Percentiles rank a stretch among this genome's conserved stretches.
Conservation (phyloP, 768 basidiomycete genomes). For the Trametes elegans region DNA sequence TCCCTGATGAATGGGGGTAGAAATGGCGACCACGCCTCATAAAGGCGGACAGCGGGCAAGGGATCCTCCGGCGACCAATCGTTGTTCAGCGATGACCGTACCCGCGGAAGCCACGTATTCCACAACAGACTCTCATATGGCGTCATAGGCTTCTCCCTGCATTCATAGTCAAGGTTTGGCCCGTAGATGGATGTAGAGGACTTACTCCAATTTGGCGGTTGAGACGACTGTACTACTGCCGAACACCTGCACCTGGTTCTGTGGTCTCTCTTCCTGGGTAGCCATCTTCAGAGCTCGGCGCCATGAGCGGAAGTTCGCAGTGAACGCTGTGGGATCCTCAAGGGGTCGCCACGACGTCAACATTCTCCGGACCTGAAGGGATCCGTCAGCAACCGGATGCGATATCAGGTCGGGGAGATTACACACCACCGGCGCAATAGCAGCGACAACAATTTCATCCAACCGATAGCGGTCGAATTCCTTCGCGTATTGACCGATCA, state of each 20-base stretch:
- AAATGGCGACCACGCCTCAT: constrained; percentile 85
- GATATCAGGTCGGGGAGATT: background rate
- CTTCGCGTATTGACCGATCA: constrained; percentile 62
- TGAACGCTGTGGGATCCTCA: constrained; percentile 63
- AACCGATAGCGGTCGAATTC: constrained; percentile 80
- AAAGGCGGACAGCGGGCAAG: constrained; percentile 73
- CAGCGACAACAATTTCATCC: constrained; percentile 92
- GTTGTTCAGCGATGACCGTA: constrained; percentile 93
- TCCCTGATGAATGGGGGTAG: constrained; percentile 90
- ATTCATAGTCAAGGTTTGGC: background rate
- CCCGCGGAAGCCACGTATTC: constrained; percentile 93
- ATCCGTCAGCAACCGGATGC: constrained; percentile 3
- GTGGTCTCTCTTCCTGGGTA: constrained; percentile 39
- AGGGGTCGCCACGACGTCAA: constrained; percentile 83
- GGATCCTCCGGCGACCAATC: constrained; percentile 82
- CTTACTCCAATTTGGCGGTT: constrained; percentile 38
- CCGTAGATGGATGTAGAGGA: constrained; percentile 3
- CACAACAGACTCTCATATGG: constrained; percentile 93
- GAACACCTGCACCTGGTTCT: constrained; percentile 54
- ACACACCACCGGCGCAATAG: constrained; percentile 75
- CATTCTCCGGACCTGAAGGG: constrained; percentile 59
- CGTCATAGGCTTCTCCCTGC: constrained; percentile 75
- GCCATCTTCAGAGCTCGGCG: constrained; percentile 63
- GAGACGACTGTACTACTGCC: constrained; percentile 42
- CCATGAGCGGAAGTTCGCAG: constrained; percentile 70